Evolutionary conservation across 768 basidiomycete species (phyloP), one percentile per base, ranked within the genome.

Genomic region (Scleroderma citrinum): DNA sequence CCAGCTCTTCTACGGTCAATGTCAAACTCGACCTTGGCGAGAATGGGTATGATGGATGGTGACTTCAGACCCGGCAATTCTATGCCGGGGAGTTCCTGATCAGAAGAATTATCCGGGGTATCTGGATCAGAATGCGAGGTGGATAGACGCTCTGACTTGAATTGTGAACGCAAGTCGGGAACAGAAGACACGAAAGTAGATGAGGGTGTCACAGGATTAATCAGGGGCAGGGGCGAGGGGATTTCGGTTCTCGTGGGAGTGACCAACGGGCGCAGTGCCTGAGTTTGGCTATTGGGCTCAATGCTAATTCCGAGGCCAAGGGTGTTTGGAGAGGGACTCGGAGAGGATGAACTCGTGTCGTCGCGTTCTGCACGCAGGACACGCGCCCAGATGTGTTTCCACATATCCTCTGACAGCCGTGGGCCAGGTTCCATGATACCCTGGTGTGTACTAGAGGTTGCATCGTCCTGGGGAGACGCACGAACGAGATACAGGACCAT

Each of bases 21-120:
- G 63, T 96, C 92, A 58, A 98, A 96, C 64, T 97, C 93, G 12
- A 98, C 82, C 66, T 94, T 94, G 43, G 92, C 94, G 24, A 98
- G 76, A 48, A 96, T 83, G 5, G 87, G 88, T 46, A 91, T 81
- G 20, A 89, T 68, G 21, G 83, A 78, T 41, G 78, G 65, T 6
- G 82, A 81, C 48, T 66, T 64, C 35, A 88, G 72, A 7, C 86
- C 87, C 5, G 86, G 83, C 10, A 89, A 74, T 46, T 82, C 75
- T 49, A 87, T 69, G 20, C 76, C 75, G 42, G 75, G 71, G 14
- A 72, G 73, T 3, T 67, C 74, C 8, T 64, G 51, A 48, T 65
- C 64, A 49, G 58, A 61, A 50, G 52, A 63, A 52, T 17, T 77
- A 54, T 78, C 77, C 3, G 78, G 80, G 5, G 83, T 80, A 32